Conservation (phyloP, 1,284 basidiomycete genomes). For the Tylopilus sp. region DNA sequence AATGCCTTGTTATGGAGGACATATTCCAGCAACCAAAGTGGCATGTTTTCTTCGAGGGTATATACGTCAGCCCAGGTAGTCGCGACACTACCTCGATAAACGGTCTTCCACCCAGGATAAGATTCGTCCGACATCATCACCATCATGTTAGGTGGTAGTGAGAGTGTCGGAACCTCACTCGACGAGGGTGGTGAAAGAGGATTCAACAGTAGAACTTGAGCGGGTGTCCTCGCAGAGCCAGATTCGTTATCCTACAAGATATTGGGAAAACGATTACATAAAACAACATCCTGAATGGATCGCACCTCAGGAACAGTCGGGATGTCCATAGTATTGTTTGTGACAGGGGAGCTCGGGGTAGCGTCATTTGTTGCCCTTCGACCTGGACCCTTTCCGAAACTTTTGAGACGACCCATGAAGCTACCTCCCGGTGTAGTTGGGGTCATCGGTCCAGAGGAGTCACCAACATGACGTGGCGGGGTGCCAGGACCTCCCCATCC, state of each 20-base stretch:
- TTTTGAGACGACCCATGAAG: constrained; percentile 77
- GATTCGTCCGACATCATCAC: constrained; percentile 84
- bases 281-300: constrained; percentile 1
- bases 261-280: neutral
- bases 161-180: constrained; percentile 68
- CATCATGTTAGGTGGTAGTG: constrained; percentile 60
- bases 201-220: constrained; percentile 65
- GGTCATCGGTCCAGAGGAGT: constrained; percentile 38
- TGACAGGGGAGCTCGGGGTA: constrained; percentile 28
- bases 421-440: constrained; percentile 55
- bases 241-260: constrained; percentile 20
- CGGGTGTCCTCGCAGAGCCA: constrained; percentile 43
- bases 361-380: constrained; percentile 30
- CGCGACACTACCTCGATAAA: constrained; percentile 73
- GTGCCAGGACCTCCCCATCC: constrained; percentile 46
- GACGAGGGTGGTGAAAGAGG: constrained; percentile 69
- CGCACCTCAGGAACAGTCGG: constrained; percentile 25
- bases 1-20: constrained; percentile 68
- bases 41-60: constrained; percentile 74
- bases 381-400: constrained; percentile 52
- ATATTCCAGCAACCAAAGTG: constrained; percentile 88
- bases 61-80: constrained; percentile 63
- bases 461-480: constrained; percentile 26
- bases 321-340: constrained; percentile 15
- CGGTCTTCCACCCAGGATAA: constrained; percentile 71